Conservation (phyloP, 108 stramenopile species). For the Cyclotella atomus region DNA sequence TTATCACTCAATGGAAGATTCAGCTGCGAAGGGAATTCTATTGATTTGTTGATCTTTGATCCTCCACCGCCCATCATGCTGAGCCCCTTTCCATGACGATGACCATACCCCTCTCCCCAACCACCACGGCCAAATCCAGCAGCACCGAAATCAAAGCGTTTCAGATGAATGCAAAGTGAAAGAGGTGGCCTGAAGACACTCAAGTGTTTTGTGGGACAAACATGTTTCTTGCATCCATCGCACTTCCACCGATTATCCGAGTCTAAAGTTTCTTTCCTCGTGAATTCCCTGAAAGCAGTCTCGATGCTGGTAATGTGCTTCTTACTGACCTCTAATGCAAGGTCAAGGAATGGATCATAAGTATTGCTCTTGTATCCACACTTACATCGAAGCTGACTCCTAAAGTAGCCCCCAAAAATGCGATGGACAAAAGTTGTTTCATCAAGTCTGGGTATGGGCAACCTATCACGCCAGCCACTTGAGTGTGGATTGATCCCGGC, state of each 20-base stretch:
- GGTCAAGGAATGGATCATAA: conserved; percentile 95
- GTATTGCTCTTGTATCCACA: conserved; percentile 91
- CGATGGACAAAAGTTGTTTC: conserved; percentile 92
- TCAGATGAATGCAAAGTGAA: conserved; percentile 92
- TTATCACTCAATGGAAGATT: conserved; percentile 80
- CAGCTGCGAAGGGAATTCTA: conserved; percentile 74
- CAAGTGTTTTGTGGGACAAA: conserved; percentile 81
- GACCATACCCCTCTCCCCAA: conserved; percentile 41
- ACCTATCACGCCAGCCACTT: conserved; percentile 83
- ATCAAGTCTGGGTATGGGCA: conserved; percentile 80
- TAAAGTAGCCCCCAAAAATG: conserved; percentile 94
- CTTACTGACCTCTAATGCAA: conserved; percentile 88
- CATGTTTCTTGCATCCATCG: conserved; percentile 79
- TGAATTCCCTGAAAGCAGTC: conserved; percentile 80
- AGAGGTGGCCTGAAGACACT: conserved; percentile 87
- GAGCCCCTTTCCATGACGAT: conserved; percentile 33
- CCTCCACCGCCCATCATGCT: conserved; percentile 55
- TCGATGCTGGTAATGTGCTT: conserved; percentile 71
- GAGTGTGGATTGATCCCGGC: conserved; percentile 77
- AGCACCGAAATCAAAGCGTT: conserved; percentile 89
- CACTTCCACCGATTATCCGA: conserved; percentile 92
- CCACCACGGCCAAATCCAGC: conserved; percentile 22
- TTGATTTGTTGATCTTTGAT: conserved; percentile 74
- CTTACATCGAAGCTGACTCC: conserved; percentile 85
- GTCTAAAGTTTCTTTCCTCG: conserved; percentile 86